Evolutionary conservation across 345 rosid genomes (phyloP).

Genomic region (Gossypium australe): DNA sequence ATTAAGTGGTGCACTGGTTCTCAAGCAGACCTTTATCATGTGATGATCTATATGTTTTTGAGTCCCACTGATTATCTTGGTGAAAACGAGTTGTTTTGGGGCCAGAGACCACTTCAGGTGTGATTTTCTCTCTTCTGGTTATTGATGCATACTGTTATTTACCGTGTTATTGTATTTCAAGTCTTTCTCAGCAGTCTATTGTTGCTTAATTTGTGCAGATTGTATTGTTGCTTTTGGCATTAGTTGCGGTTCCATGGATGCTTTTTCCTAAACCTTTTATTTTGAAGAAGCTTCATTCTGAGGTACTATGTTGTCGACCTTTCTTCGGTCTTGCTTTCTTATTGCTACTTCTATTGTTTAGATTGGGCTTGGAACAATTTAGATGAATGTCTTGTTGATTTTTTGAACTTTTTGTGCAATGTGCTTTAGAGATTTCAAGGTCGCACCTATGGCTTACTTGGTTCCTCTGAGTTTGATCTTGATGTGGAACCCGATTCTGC

Average conservation of each 20-base stretch:
- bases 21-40: not conserved
- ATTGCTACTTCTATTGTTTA: not conserved
- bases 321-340: not conserved
- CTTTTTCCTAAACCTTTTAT: slow-evolving; percentile 94
- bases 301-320: slow-evolving; percentile 39
- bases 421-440: slow-evolving; percentile 84
- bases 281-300: slow-evolving; percentile 69
- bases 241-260: slow-evolving; percentile 97
- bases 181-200: slow-evolving; percentile 9
- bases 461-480: slow-evolving; percentile 70
- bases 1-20: not conserved
- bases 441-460: slow-evolving; percentile 76
- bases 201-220: slow-evolving; percentile 54
- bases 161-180: slow-evolving; percentile 14
- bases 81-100: slow-evolving; percentile 88
- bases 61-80: slow-evolving; percentile 91
- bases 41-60: slow-evolving; percentile 29
- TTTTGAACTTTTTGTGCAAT: not conserved
- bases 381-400: slow-evolving; percentile 7
- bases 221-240: slow-evolving; percentile 64
- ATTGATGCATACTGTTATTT: slow-evolving; percentile 13
- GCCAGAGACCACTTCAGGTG: slow-evolving; percentile 93
- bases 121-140: slow-evolving; percentile 9
- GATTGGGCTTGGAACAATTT: not conserved
- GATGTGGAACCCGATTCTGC: slow-evolving; percentile 81